phyloP scores from a whole-genome alignment of 23 red algal genomes.

The Gracilaria caudata region DNA sequence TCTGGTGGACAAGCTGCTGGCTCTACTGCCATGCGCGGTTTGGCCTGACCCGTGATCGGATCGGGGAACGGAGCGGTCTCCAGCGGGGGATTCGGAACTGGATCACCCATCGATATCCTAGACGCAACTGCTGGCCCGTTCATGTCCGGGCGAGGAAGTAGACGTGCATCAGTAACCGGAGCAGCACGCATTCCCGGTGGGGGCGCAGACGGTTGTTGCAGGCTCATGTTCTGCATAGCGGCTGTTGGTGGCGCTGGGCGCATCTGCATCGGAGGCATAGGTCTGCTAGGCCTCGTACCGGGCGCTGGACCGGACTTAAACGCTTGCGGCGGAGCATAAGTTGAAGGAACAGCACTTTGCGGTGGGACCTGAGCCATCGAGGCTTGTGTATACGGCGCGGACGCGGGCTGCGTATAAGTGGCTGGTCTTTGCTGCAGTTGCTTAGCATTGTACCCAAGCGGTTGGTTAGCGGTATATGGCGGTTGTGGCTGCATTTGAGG shows the following conservation, averaged over 20 bases:
- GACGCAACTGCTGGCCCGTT: slow-evolving; percentile 25
- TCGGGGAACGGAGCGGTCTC: slow-evolving; percentile 8
- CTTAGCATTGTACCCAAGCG: background rate
- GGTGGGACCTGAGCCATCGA: background rate
- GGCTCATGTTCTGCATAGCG: slow-evolving; percentile 22
- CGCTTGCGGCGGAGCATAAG: background rate
- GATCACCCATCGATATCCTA: slow-evolving; percentile 51
- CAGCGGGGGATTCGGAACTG: slow-evolving; percentile 32
- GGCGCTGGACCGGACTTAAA: background rate
- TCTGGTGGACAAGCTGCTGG: slow-evolving; percentile 80
- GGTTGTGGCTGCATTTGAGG: slow-evolving; percentile 8
- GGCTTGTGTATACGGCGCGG: slow-evolving; percentile 4
- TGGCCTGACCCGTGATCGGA: slow-evolving; percentile 25
- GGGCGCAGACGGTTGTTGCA: slow-evolving; percentile 5
- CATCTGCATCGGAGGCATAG: slow-evolving; percentile 15
- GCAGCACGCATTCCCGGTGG: slow-evolving; percentile 55
- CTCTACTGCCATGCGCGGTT: slow-evolving; percentile 23
- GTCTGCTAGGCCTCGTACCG: background rate
- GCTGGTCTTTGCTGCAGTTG: slow-evolving; percentile 33
- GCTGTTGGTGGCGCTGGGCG: slow-evolving; percentile 15
- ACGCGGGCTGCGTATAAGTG: slow-evolving; percentile 14
- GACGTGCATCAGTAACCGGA: slow-evolving; percentile 34
- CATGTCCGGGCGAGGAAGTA: slow-evolving; percentile 63
- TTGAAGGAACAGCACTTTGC: background rate
- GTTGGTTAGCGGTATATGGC: background rate